Evolutionary conservation across 768 basidiomycete species (phyloP).

Genomic region (Harrya chromipes): DNA sequence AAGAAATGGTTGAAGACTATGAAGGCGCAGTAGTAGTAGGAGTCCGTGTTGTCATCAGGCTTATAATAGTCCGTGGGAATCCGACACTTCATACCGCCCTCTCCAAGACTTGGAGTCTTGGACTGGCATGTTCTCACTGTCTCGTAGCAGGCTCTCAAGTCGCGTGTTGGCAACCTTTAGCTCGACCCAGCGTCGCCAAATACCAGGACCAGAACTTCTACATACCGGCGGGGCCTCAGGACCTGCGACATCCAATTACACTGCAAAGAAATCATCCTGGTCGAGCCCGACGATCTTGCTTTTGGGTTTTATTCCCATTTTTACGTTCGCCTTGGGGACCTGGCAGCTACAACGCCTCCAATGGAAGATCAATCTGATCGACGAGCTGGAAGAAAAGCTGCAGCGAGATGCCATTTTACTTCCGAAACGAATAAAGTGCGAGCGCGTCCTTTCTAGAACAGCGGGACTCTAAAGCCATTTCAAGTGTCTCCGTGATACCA

Average conservation of each 20-base stretch:
- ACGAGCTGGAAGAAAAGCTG: conserved; percentile 90
- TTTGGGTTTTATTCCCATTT: conserved; percentile 82
- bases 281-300: conserved; percentile 69
- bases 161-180: conserved; percentile 4
- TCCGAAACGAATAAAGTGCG: conserved; percentile 85
- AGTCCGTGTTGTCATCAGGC: not conserved
- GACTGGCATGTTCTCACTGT: conserved; percentile 17
- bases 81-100: not conserved
- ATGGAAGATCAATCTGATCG: conserved; percentile 94
- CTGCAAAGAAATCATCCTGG: conserved; percentile 56
- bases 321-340: conserved; percentile 84
- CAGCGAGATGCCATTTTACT: conserved; percentile 72
- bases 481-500: conserved; percentile 70
- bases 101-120: not conserved
- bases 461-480: conserved; percentile 18
- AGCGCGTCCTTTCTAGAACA: conserved; percentile 19
- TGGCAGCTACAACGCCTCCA: conserved; percentile 94
- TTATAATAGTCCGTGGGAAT: conserved; percentile 20
- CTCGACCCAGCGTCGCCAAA: conserved; percentile 7
- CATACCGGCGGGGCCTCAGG: conserved; percentile 14
- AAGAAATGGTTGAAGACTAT: too few relatives aligned
- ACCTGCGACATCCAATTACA: conserved; percentile 47
- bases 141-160: conserved; percentile 13
- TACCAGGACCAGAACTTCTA: conserved; percentile 8
- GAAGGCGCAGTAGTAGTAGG: conserved; percentile 10